Evolutionary conservation across 164 flowering plant genomes (phyloP).

Genomic region (Tinospora cordifolia): DNA sequence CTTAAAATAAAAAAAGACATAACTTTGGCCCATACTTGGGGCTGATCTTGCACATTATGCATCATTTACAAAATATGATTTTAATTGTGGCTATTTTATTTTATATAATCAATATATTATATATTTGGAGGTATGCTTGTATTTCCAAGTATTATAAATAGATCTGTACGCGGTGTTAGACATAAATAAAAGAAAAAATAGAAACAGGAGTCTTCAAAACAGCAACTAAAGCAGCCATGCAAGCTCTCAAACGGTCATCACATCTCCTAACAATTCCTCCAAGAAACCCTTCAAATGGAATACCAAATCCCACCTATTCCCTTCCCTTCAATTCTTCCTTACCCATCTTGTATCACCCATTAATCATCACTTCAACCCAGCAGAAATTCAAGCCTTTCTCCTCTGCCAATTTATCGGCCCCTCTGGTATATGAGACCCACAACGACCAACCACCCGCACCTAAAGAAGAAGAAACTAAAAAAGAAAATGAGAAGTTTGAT

Average conservation of each 20-base stretch:
- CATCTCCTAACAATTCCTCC: conserved; percentile 15
- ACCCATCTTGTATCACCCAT: conserved; percentile 19
- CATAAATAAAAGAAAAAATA: too few species aligned
- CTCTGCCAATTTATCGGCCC: too few species aligned
- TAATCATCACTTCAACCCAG: conserved; percentile 1
- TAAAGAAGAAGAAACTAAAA: conserved; percentile 22
- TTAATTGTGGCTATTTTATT: too few species aligned
- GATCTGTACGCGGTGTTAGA: too few species aligned
- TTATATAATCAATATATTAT: too few species aligned
- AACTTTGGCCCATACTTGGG: too few species aligned
- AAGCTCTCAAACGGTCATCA: conserved; percentile 26
- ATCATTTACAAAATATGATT: too few species aligned
- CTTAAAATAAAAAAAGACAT: too few species aligned
- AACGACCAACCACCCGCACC: conserved; percentile 22
- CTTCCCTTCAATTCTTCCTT: conserved; percentile 9
- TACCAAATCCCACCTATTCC: conserved; percentile 18
- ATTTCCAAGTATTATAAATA: too few species aligned
- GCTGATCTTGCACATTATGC: too few species aligned
- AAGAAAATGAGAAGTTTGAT: conserved; percentile 44
- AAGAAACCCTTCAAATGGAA: conserved; percentile 8
- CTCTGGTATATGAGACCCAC: conserved; percentile 24
- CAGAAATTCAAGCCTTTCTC: conserved; percentile 29
- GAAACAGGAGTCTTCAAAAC: too few species aligned
- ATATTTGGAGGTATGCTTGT: too few species aligned
- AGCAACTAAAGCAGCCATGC: conserved; percentile 25